A percentile compares a stretch with the other conserved stretches of the same genome.
phyloP scores from a whole-genome alignment of 305 asterid genomes.

The Striga hermonthica region DNA sequence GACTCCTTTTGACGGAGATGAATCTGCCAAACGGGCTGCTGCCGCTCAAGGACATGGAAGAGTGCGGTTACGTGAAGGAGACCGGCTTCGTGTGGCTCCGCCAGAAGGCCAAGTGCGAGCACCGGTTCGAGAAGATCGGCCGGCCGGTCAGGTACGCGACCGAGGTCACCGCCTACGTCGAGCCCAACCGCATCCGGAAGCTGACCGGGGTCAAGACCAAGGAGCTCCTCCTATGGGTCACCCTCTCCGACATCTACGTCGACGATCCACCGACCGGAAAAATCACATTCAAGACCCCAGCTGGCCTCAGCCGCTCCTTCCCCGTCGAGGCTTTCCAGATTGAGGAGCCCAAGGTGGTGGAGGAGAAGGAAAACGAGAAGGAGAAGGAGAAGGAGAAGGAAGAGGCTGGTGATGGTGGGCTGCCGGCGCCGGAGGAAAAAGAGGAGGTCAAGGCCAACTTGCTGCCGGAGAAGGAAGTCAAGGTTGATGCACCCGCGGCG shows the following conservation, averaged over 20 bases:
- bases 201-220: conserved; percentile 64
- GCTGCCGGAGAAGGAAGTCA: too few relatives aligned
- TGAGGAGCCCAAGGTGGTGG: conserved; percentile 16
- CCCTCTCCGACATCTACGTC: conserved; percentile 42
- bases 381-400: conserved; percentile 13
- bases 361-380: background rate
- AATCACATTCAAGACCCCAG: conserved; percentile 53
- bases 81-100: conserved; percentile 92
- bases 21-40: conserved; percentile 79
- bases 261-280: conserved; percentile 50
- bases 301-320: conserved; percentile 47
- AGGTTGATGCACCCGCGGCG: too few relatives aligned
- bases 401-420: background rate
- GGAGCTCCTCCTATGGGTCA: conserved; percentile 63
- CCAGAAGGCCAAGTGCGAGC: conserved; percentile 47
- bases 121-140: conserved; percentile 53
- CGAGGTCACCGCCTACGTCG: conserved; percentile 57
- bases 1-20: conserved; percentile 54
- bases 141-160: conserved; percentile 44
- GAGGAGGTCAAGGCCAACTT: too few relatives aligned
- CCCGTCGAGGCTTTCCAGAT: conserved; percentile 46
- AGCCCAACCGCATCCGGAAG: conserved; percentile 41
- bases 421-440: too few relatives aligned
- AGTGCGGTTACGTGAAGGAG: conserved; percentile 69
- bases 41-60: conserved; percentile 70